Evolutionary conservation across 768 basidiomycete species (phyloP), one percentile per base, ranked within the genome.

Genomic region (Scleroderma bovista): DNA sequence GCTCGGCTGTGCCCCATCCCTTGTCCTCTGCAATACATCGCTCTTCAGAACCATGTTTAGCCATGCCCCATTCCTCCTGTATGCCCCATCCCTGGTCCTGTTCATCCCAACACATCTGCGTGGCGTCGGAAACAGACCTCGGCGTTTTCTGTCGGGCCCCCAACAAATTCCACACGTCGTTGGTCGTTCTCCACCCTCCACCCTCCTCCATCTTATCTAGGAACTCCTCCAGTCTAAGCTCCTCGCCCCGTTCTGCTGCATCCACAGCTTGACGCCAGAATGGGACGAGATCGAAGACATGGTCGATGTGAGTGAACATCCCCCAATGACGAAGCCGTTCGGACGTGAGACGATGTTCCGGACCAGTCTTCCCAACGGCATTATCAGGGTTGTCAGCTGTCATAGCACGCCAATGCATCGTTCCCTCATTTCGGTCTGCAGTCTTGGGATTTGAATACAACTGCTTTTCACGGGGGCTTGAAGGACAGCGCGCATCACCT

Each of bases 211-310:
- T 62, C 50, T 61, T 58, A 40, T 75, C 70, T 22, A 77, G 62
- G 56, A 79, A 79, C 6, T 72, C 68, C 52, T 75, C 76, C 62
- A 78, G 52, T 22, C 62, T 67, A 29, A 71, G 60, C 39, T 72
- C 66, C 37, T 74, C 68, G 4, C 75, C 77, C 15, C 67, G 66
- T 64, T 72, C 69, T 19, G 75, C 79, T 2, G 75, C 77, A 42
- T 71, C 65, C 6, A 81, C 65, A 1, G 73, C 76, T 12, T 70
- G 62, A 39, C 70, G 68, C 80, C 80, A 82, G 60, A 79, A 81
- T 3, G 75, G 74, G 31, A 82, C 72, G 55, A 78, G 56, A 57
- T 79, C 77, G 33, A 65, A 63, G 20, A 78, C 69, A 11, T 74
- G 68, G 51, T 79, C 77, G n/a, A 78, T 70, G 43, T 67, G 70